Evolutionary conservation across 441 rosid genomes (phyloP), one percentile per base, ranked within the genome.

Genomic region (Theobroma grandiflorum): DNA sequence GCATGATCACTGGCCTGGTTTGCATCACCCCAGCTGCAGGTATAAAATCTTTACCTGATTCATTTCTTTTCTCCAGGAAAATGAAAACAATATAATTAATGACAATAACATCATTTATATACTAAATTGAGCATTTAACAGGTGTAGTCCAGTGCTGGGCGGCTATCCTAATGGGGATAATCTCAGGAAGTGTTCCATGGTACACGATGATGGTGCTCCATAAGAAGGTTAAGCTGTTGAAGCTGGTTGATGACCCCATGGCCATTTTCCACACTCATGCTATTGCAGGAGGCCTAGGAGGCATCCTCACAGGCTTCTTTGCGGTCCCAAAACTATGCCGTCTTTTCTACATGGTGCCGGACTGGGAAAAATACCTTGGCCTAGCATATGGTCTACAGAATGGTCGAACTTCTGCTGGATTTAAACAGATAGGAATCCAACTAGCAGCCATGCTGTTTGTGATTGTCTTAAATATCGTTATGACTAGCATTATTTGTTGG

Each of bases 21-120:
- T 92, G 92, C 86, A 92, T 91, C 83, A 91, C 92, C 12, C 91
- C 91, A 0, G 93, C 87, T 0, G 92, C 92, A 62, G 90, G 94
- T 89, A 2, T 18, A 33, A 42, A 61, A 59, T 22, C 31, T 26
- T 59, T 31, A 61, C 65, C 38, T 31, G 35, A 26, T 26, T 8
- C 1, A 10, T 31, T 4, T 26, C 8, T 26, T 61, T 61, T 2
- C 65, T 61, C 18, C 11, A 26, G 8, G 38, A 11, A 12, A 2
- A 12, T 10, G 0, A 31, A 26, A 26, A 26, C 31, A 26, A 26
- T 26, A 26, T 26, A 26, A 26, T 26, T 1, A 26, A 26, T 26
- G 31, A 26, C 31, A 26, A 26, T 26, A 26, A 26, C 1, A 26
- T 26, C 1, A 0, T 26, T 26, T 26, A 26, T 26, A 7, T 37